Evolutionary conservation across 1,139 yeast genomes (phyloP), one percentile per base, ranked within the genome.

Genomic region (Sugiyamaella xylanicola): DNA sequence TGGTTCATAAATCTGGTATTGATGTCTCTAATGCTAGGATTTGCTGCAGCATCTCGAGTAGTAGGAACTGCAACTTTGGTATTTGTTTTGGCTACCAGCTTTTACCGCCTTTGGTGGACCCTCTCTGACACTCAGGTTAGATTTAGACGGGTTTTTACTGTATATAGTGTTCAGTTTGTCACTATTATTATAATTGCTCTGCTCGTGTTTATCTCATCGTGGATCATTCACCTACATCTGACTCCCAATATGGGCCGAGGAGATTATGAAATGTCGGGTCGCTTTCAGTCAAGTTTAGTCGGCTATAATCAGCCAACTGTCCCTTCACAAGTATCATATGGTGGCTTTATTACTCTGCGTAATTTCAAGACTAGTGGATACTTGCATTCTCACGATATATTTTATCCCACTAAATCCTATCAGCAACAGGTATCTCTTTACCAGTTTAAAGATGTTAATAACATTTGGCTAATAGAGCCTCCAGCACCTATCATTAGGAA

Each of bases 351-450:
- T 16, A 83, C 89, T 13, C 63, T 89, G 15, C 82, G 89, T 61
- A 95, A 88, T 68, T 65, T 71, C n/a, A 75, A 77, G 1, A 69
- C 85, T 29, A 87, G 86, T 41, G 79, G 80, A 1, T 88, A 86
- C 65, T 72, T 89, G 55, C 91, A 87, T 64, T 86, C 95, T 0
- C 89, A 86, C 64, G 73, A 78, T 43, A 72, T 68, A 57, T 70
- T 69, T 2, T 87, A 85, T 66, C 76, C 75, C 39, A 69, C 77
- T 0, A 88, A 87, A 0, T 77, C 89, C 0, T 66, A 72, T 0
- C 82, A 83, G 60, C 93, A 87, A 66, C 88, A 86, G 68, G 92
- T 87, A 5, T 79, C 92, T 0, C 72, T 85, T 37, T 81, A 82
- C 57, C 80, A 79, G 17, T 74, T 72, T 57, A 78, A 77, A 56